Base-by-base conservation (phyloP, 345 rosid species). In the Eutrema heterophyllum region DNA sequence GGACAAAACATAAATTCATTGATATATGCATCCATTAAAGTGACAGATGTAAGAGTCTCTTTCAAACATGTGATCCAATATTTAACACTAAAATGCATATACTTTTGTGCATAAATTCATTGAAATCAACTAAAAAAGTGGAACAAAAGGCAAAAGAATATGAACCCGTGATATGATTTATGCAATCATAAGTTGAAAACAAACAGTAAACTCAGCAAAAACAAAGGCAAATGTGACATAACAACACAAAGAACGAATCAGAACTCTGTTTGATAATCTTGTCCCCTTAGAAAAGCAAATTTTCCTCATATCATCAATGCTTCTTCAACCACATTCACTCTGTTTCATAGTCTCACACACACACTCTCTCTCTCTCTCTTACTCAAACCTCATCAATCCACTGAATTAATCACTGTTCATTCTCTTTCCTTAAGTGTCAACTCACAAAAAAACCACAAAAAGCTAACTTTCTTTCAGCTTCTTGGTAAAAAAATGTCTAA, bases 311-410 rank as follows among this genome's bases (percentile, higher is more conserved):
- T 51, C 69, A 75, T 68, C 67, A 74, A 66, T 75, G 79, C 74
- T 75, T 68, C 64, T 75, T 68, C 79, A 75, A 75, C 79, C 57
- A 75, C 41, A 68, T 51, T 43, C 68, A 40, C 62, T 67, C 72
- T 53, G 32, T 61, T 13, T 53, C 69, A 29, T 52, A 51, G 52
- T 18, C 64, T 56, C 56, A 0, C 15, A 6, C 7, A 5, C 41
- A 4, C 64, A 16, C 56, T 60, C 60, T 48, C 73, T 36, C 60
- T n/a, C 27, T n/a, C 53, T 9, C 52, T 2, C 26, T 38, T 43
- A 21, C 52, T 11, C 52, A 62, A 72, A 3, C 13, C 64, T 45
- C 43, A 64, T 29, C 58, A 60, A 50, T 50, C 68, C 68, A 60
- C 67, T 58, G 50, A 71, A 21, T 12, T 50, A 32, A 53, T 14